These are phyloP conservation scores for Pseudogymnoascus sp. DNA, from an alignment of 2,329 filamentous ascomycete genomes.

Conservation along the genomic window DNA sequence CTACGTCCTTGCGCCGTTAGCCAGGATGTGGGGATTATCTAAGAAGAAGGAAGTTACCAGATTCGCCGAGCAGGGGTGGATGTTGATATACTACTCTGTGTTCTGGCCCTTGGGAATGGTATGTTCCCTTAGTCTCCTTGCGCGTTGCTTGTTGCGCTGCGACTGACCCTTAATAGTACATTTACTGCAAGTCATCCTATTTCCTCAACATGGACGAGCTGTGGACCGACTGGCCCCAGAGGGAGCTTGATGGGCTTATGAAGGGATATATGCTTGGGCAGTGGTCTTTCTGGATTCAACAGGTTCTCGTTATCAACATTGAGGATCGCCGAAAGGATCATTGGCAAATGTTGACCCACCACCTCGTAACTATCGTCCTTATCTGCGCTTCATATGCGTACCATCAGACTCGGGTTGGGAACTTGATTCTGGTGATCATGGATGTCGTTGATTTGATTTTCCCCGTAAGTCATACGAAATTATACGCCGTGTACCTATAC, in stretches of 20 bases:
- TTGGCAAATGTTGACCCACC: constrained; percentile 91
- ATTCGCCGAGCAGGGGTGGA: constrained; percentile 92
- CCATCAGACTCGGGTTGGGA: constrained; percentile 79
- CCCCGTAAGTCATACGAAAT: constrained; percentile 53
- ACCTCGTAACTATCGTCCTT: constrained; percentile 79
- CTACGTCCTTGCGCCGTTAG: constrained; percentile 74
- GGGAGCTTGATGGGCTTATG: constrained; percentile 64
- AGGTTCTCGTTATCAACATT: constrained; percentile 88
- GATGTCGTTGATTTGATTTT: constrained; percentile 86
- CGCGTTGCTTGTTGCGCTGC: not conserved
- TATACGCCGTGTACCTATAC: not conserved
- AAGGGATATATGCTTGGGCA: constrained; percentile 90
- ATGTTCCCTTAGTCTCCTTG: constrained; percentile 30
- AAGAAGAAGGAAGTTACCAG: constrained; percentile 70
- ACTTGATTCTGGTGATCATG: constrained; percentile 85
- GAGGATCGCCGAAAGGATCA: constrained; percentile 93
- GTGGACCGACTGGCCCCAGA: constrained; percentile 78
- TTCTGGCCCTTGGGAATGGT: constrained; percentile 85
- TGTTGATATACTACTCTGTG: constrained; percentile 72
- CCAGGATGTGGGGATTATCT: constrained; percentile 62
- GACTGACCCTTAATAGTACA: constrained; percentile 50
- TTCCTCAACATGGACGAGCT: constrained; percentile 70
- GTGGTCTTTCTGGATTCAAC: constrained; percentile 88
- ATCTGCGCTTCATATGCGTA: constrained; percentile 80
- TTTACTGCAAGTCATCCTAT: constrained; percentile 71